phyloP scores from a whole-genome alignment of 202 grass and related monocot species.

The Setaria viridis region DNA sequence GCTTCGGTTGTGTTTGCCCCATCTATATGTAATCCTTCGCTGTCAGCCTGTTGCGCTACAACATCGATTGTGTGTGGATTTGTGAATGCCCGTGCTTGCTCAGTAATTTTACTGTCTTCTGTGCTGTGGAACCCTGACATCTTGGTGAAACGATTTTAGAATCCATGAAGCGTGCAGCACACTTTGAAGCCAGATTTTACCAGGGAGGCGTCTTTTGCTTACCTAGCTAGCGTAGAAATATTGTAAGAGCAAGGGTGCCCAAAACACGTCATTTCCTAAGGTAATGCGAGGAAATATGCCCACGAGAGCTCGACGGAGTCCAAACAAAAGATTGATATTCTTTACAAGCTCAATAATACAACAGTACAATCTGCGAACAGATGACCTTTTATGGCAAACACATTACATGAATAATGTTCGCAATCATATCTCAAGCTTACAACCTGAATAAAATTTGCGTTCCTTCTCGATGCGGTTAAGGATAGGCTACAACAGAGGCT shows the following conservation, averaged over 20 bases:
- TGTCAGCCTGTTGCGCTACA: constrained; percentile 47
- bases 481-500: constrained; percentile 10
- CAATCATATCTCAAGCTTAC: constrained; percentile 4
- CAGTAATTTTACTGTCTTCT: not conserved
- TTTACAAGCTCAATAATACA: constrained; percentile 42
- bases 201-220: not conserved
- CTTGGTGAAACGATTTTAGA: no score
- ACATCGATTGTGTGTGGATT: constrained; percentile 51
- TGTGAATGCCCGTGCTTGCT: constrained; percentile 24
- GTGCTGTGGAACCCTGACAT: not conserved
- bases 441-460: constrained; percentile 24
- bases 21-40: constrained; percentile 42
- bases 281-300: not conserved
- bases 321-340: constrained; percentile 30
- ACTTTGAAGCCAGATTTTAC: not conserved
- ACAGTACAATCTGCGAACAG: not conserved
- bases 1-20: constrained; percentile 64
- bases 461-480: not conserved
- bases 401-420: constrained; percentile 40
- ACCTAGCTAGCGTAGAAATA: not conserved
- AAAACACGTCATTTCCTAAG: not conserved
- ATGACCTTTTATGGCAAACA: constrained; percentile 34
- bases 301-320: not conserved
- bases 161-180: not conserved
- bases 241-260: not conserved